phyloP scores from a whole-genome alignment of 306 rosid genomes.

The Bauhinia variegata region DNA sequence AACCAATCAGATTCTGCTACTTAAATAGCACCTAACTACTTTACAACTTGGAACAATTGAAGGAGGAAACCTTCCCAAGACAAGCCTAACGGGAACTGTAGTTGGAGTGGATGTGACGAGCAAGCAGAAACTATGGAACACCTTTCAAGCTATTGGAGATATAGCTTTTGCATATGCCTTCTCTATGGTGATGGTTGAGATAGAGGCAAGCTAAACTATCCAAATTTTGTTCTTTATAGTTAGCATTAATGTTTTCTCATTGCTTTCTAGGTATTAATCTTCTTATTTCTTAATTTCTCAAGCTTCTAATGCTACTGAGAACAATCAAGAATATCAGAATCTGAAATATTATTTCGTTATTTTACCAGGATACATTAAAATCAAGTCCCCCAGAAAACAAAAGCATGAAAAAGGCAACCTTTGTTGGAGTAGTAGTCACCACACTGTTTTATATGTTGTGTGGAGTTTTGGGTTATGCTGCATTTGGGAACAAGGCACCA shows the following conservation, averaged over 20 bases:
- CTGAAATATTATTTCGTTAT: not conserved
- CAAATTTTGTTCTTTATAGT: too few species aligned
- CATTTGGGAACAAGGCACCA: slow-evolving; percentile 56
- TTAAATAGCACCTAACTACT: too few species aligned
- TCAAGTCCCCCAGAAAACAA: slow-evolving; percentile 54
- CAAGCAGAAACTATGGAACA: slow-evolving; percentile 37
- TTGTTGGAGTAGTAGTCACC: slow-evolving; percentile 28
- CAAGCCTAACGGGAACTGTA: too few species aligned
- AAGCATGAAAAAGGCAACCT: slow-evolving; percentile 46
- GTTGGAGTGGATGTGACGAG: slow-evolving; percentile 26
- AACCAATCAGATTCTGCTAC: too few species aligned
- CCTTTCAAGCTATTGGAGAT: slow-evolving; percentile 48
- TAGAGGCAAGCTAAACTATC: slow-evolving; percentile 5
- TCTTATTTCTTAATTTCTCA: too few species aligned
- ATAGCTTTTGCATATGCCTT: slow-evolving; percentile 54
- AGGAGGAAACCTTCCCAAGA: too few species aligned
- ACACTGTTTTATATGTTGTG: slow-evolving; percentile 29
- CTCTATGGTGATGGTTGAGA: slow-evolving; percentile 36
- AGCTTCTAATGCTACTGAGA: too few species aligned
- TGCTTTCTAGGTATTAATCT: too few species aligned
- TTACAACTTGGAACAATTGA: too few species aligned
- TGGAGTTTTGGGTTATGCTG: slow-evolving; percentile 49
- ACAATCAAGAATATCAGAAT: not conserved
- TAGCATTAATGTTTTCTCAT: too few species aligned
- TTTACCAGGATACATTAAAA: slow-evolving; percentile 48